Percentiles rank a stretch among this genome's conserved stretches.
phyloP scores from a whole-genome alignment of 352 stramenopile genomes.

The Phytophthora rubi region DNA sequence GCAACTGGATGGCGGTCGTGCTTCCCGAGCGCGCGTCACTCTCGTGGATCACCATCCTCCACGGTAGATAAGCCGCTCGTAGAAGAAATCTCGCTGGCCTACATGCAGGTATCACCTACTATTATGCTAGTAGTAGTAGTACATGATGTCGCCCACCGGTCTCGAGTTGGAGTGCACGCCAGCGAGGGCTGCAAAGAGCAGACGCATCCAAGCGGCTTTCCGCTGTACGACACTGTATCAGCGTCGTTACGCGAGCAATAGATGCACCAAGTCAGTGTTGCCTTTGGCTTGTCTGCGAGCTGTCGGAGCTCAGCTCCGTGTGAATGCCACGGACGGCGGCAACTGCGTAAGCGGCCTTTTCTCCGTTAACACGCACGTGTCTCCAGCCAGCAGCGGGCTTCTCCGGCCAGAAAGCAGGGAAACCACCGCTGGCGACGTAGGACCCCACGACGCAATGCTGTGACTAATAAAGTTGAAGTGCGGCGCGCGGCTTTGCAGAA shows the following conservation, averaged over 20 bases:
- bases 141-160: background rate
- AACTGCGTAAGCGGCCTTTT: constrained; percentile 15
- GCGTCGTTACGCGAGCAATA: too few relatives aligned
- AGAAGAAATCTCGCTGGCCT: background rate
- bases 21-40: background rate
- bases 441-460: too few relatives aligned
- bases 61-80: background rate
- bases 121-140: too few relatives aligned
- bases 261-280: too few relatives aligned
- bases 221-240: constrained; percentile 3
- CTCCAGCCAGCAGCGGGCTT: background rate
- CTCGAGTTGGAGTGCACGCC: background rate
- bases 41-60: background rate
- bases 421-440: background rate
- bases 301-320: too few relatives aligned
- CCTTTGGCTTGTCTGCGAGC: too few relatives aligned
- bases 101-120: too few relatives aligned
- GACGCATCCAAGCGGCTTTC: constrained; percentile 9
- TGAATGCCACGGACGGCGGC: background rate
- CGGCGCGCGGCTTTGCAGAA: constrained; percentile 4
- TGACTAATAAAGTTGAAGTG: background rate
- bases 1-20: constrained; percentile 4
- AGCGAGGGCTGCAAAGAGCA: background rate
- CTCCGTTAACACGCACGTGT: constrained; percentile 16
- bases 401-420: background rate